Conservation (phyloP, 2,329 filamentous ascomycete species). For the Meredithiella fracta region DNA sequence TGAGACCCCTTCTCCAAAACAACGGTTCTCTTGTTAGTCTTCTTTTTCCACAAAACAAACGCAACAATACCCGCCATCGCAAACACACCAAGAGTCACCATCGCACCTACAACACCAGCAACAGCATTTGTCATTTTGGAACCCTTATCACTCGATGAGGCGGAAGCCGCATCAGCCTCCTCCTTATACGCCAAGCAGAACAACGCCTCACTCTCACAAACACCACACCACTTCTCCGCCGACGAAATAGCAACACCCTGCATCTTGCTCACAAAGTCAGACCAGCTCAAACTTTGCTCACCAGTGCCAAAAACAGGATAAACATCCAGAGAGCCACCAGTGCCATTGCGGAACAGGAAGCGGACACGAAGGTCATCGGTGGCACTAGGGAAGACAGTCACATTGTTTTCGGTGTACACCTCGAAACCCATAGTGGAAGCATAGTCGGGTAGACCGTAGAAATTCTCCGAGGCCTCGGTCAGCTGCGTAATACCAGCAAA, state of each 20-base stretch:
- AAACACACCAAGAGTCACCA: slow-evolving; percentile 20
- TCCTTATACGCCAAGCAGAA: slow-evolving; percentile 22
- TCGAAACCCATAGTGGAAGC: slow-evolving; percentile 24
- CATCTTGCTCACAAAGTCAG: slow-evolving; percentile 20
- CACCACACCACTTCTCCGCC: slow-evolving; percentile 20
- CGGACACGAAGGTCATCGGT: slow-evolving; percentile 20
- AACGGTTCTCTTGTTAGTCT: neutral
- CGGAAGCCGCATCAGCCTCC: slow-evolving; percentile 12
- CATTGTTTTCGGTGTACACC: slow-evolving; percentile 19
- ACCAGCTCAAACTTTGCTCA: slow-evolving; percentile 20
- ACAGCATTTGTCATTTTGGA: slow-evolving; percentile 21
- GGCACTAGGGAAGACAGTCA: slow-evolving; percentile 18
- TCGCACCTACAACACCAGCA: slow-evolving; percentile 22
- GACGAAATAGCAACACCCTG: slow-evolving; percentile 19
- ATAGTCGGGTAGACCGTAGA: slow-evolving; percentile 22
- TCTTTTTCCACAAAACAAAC: slow-evolving; percentile 18
- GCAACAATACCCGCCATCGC: slow-evolving; percentile 10
- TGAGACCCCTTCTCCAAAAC: neutral
- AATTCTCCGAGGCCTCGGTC: slow-evolving; percentile 18
- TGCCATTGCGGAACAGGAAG: slow-evolving; percentile 23
- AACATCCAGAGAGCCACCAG: slow-evolving; percentile 18
- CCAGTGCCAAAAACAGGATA: slow-evolving; percentile 21
- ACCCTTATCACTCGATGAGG: neutral
- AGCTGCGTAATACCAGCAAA: slow-evolving; percentile 22
- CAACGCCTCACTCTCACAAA: slow-evolving; percentile 18